Evolutionary conservation across 352 stramenopile genomes (phyloP), one percentile per base, ranked within the genome.

Genomic region (Phytophthora constricta): DNA sequence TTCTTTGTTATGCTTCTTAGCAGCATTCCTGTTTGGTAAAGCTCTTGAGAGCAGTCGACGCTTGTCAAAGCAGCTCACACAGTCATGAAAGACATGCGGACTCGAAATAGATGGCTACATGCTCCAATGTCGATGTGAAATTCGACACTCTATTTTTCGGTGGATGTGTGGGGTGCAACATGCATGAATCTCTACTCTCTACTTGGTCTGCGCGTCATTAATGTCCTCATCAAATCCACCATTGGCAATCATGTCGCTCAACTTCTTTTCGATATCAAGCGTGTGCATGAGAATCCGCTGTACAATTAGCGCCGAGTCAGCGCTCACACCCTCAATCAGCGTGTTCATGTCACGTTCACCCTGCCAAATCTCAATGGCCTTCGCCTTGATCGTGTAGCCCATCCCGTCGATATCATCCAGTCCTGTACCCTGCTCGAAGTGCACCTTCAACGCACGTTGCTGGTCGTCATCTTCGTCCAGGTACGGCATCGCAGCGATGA

Each of bases 241-340:
- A 9, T 74, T 69, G 9, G 52, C 70, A 17, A 87, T 73, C 20
- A 79, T 60, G 47, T 89, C 80, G 27, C 69, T 65, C 53, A 92
- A 58, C 65, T 90, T 82, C 54, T 81, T 74, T 51, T 92, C 82
- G 27, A 90, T 90, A 53, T 76, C 72, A 31, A 83, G 64, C 42
- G 82, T 81, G 60, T 92, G 84, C 78, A 92, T 79, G 58, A 89
- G 68, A 52, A 92, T 90, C 20, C 84, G 84, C 72, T 91, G 82
- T 16, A 92, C 66, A 52, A 92, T 87, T 47, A 91, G 56, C 8
- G 82, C 80, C 53, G 82, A 91, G 61, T 90, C 82, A 11, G 78
- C 70, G 62, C 89, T 75, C 14, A 91, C 57, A 26, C 79, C 78
- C 11, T 70, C 55, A 1, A 68, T 73, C 28, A 90, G 58, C 62